These are phyloP conservation scores for Psilocybe cubensis DNA, from an alignment of 768 basidiomycete species.

Conservation along the genomic window DNA sequence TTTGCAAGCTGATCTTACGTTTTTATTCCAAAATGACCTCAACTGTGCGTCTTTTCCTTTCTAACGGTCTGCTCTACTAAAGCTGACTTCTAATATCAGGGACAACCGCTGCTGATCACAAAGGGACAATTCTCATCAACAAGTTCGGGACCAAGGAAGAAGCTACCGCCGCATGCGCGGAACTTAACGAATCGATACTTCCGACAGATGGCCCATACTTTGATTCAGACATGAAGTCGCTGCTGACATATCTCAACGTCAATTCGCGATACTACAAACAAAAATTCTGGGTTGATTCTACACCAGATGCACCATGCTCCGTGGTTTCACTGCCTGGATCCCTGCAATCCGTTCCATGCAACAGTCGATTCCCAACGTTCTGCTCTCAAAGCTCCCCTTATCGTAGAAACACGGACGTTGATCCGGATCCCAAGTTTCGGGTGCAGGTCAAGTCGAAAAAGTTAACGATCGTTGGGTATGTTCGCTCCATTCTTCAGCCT, in stretches of 20 bases:
- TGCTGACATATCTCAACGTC: constrained; percentile 4
- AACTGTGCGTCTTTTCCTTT: constrained; percentile 1
- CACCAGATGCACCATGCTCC: not conserved
- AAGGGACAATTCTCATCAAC: constrained; percentile 9
- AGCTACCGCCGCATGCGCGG: constrained; percentile 1
- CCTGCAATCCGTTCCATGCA: constrained; percentile 8
- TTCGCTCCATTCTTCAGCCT: not conserved
- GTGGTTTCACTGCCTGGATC: not conserved
- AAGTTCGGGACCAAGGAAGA: not conserved
- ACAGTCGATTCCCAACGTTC: constrained; percentile 23
- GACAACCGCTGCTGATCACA: constrained; percentile 10
- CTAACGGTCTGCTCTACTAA: not conserved
- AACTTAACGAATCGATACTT: constrained; percentile 5
- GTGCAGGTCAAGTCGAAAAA: constrained; percentile 30
- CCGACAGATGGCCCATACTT: constrained; percentile 4
- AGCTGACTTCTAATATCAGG: not conserved
- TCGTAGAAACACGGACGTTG: constrained; percentile 24
- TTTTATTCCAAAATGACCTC: constrained; percentile 14
- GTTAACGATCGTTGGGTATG: constrained; percentile 27
- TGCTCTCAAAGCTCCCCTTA: constrained; percentile 35
- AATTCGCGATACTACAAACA: constrained; percentile 4
- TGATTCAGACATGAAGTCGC: constrained; percentile 1
- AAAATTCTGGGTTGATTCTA: constrained; percentile 9
- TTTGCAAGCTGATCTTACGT: constrained; percentile 3
- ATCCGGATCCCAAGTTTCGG: constrained; percentile 25